Conservation (phyloP, 2,329 filamentous ascomycete genomes). For the Rutstroemia sp. region DNA sequence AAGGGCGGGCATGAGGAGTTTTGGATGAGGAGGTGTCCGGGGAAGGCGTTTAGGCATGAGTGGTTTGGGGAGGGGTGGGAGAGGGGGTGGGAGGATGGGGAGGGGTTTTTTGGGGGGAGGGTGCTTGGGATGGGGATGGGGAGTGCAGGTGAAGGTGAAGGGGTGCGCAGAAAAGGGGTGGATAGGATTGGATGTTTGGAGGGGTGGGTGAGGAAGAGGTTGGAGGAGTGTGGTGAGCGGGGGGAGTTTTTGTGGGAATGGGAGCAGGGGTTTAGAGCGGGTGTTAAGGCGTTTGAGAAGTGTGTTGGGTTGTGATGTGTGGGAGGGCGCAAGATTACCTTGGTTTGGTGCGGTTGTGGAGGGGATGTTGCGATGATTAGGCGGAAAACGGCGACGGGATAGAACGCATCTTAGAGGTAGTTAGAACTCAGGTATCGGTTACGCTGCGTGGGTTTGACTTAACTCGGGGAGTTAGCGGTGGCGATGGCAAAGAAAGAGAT, state of each 20-base stretch:
- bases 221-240: constrained; percentile 42
- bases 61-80: constrained; percentile 49
- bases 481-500: no score
- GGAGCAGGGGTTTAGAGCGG: constrained; percentile 34
- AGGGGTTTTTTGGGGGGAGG: constrained; percentile 38
- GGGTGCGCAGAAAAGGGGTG: constrained; percentile 26
- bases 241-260: constrained; percentile 36
- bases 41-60: constrained; percentile 42
- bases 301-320: constrained; percentile 13
- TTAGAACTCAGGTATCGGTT: no score
- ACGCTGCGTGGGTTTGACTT: no score
- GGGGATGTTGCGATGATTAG: no score
- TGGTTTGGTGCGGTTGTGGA: no score
- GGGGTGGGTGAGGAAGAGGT: constrained; percentile 49
- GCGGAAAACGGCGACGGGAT: no score
- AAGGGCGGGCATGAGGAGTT: constrained; percentile 39
- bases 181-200: constrained; percentile 51
- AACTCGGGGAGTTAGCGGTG: no score
- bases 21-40: constrained; percentile 40
- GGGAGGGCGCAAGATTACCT: no score
- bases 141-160: constrained; percentile 14
- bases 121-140: constrained; percentile 27
- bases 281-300: constrained; percentile 29
- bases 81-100: constrained; percentile 47
- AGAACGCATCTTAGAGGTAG: no score